A percentile compares a stretch with the other conserved stretches of the same genome.
phyloP scores from a whole-genome alignment of 2,329 filamentous ascomycete species.

The Aspergillus clavatus region DNA sequence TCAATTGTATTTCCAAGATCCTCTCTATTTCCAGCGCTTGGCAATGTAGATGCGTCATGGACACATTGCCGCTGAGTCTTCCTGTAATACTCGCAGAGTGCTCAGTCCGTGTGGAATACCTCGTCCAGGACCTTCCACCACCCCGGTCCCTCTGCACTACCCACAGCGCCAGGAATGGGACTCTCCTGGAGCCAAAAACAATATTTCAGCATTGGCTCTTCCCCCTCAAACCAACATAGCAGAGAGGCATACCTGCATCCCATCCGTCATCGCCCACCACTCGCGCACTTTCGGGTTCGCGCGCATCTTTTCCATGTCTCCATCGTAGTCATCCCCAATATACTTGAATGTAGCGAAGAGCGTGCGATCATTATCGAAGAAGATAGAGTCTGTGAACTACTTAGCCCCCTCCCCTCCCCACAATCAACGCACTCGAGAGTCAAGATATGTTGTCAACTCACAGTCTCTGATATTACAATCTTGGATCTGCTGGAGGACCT shows the following conservation, averaged over 20 bases:
- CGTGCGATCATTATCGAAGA: slow-evolving; percentile 64
- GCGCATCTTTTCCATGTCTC: slow-evolving; percentile 71
- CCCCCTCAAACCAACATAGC: background rate
- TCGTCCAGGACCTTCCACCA: slow-evolving; percentile 36
- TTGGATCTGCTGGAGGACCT: slow-evolving; percentile 70
- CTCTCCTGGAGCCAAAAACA: slow-evolving; percentile 22
- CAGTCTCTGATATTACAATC: slow-evolving; percentile 71
- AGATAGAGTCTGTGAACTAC: slow-evolving; percentile 64
- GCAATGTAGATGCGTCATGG: too few species aligned
- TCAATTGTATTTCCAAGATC: background rate
- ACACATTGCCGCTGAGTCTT: too few species aligned
- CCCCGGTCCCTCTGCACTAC: slow-evolving; percentile 32
- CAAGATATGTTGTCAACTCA: slow-evolving; percentile 32
- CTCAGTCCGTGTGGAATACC: slow-evolving; percentile 30
- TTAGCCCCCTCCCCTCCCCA: too few species aligned
- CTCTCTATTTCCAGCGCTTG: background rate
- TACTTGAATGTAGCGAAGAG: slow-evolving; percentile 77
- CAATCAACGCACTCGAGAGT: too few species aligned
- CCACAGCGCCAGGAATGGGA: slow-evolving; percentile 26
- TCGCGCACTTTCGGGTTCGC: slow-evolving; percentile 67
- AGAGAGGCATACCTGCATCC: slow-evolving; percentile 61
- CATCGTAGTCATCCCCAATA: slow-evolving; percentile 65
- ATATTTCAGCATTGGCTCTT: slow-evolving; percentile 3
- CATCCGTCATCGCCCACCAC: slow-evolving; percentile 79
- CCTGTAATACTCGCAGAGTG: too few species aligned